phyloP scores from a whole-genome alignment of 768 basidiomycete genomes.

The Suillus bovinus region DNA sequence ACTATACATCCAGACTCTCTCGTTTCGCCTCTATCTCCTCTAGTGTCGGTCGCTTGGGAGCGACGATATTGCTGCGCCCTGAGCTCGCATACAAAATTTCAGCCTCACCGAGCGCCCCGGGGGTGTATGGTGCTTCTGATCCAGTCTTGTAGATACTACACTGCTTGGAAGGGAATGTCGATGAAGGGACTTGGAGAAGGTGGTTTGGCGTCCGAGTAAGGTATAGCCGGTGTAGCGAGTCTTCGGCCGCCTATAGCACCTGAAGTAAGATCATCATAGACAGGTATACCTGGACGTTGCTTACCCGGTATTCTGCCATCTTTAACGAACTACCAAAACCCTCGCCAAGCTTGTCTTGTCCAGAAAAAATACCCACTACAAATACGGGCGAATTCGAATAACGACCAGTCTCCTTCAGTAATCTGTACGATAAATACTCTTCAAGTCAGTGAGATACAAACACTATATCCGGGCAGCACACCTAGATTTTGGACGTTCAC shows the following conservation, averaged over 20 bases:
- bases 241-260: constrained; percentile 71
- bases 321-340: constrained; percentile 90
- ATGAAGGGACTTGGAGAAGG: constrained; percentile 67
- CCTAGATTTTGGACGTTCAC: constrained; percentile 72
- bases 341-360: constrained; percentile 84
- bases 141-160: constrained; percentile 55
- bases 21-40: constrained; percentile 22
- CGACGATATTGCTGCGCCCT: constrained; percentile 48
- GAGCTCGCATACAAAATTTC: constrained; percentile 74
- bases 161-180: constrained; percentile 61
- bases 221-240: constrained; percentile 80
- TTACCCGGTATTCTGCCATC: constrained; percentile 93
- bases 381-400: constrained; percentile 89
- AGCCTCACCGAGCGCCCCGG: constrained; percentile 56
- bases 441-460: not conserved
- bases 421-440: constrained; percentile 39
- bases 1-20: constrained; percentile 26
- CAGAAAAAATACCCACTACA: constrained; percentile 94
- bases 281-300: constrained; percentile 22
- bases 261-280: constrained; percentile 9
- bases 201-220: constrained; percentile 76
- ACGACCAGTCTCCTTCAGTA: constrained; percentile 92
- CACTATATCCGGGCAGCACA: constrained; percentile 29
- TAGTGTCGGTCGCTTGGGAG: constrained; percentile 32
- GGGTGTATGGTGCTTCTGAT: constrained; percentile 47